Evolutionary conservation across 2,329 filamentous ascomycete genomes (phyloP).

Genomic region (Akanthomyces muscarius): DNA sequence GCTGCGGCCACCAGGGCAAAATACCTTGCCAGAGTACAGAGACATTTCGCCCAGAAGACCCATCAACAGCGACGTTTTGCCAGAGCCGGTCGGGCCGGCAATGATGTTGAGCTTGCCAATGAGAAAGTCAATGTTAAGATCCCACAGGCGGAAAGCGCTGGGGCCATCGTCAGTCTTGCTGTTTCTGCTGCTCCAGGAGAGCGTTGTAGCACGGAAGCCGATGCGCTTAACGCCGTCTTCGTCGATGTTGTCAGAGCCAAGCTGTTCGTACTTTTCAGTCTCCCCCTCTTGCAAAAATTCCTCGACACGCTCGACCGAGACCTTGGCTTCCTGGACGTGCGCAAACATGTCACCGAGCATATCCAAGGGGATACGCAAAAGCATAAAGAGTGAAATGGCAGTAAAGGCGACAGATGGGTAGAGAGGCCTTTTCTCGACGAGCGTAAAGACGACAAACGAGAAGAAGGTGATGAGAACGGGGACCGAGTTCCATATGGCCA

Average conservation of each 20-base stretch:
- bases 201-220: constrained; percentile 77
- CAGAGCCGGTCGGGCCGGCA: constrained; percentile 86
- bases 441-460: constrained; percentile 89
- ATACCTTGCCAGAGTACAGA: constrained; percentile 71
- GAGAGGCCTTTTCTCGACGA: constrained; percentile 82
- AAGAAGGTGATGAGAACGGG: constrained; percentile 94
- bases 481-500: constrained; percentile 94
- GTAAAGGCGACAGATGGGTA: constrained; percentile 94
- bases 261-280: constrained; percentile 89
- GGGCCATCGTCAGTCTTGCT: constrained; percentile 60
- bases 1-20: constrained; percentile 78
- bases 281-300: constrained; percentile 91
- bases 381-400: constrained; percentile 89
- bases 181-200: constrained; percentile 79
- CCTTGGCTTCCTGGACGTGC: constrained; percentile 94
- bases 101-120: constrained; percentile 89
- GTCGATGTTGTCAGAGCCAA: constrained; percentile 66
- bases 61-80: constrained; percentile 95
- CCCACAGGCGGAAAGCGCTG: constrained; percentile 76
- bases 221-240: constrained; percentile 69
- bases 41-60: constrained; percentile 96
- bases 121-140: constrained; percentile 77
- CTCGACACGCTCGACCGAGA: constrained; percentile 94
- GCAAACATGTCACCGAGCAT: constrained; percentile 98
- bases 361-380: constrained; percentile 88